A percentile compares a stretch with the other conserved stretches of the same genome.
These are phyloP conservation scores for Heterobasidion occidentale DNA, from an alignment of 1,284 basidiomycete species.

Conservation along the genomic window DNA sequence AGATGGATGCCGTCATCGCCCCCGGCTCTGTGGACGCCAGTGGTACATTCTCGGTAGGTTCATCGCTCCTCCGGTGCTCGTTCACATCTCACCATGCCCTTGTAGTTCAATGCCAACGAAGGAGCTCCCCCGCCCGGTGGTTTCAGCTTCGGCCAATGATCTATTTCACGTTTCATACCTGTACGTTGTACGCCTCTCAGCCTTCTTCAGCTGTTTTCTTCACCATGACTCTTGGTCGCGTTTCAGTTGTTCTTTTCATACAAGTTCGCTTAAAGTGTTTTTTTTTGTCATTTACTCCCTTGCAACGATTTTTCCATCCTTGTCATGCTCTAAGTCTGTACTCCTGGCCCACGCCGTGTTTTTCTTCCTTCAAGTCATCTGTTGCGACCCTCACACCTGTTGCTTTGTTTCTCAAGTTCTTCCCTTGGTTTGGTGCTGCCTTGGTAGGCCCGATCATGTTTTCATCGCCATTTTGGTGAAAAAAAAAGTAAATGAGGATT, in stretches of 20 bases:
- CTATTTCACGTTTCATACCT: constrained; percentile 9
- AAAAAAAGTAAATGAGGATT: neutral
- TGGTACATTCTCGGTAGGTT: constrained; percentile 86
- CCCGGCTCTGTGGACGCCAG: constrained; percentile 81
- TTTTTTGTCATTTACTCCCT: neutral
- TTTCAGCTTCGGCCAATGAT: constrained; percentile 77
- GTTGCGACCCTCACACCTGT: neutral
- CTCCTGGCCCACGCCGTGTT: neutral
- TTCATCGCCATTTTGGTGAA: neutral
- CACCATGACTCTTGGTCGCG: constrained; percentile 6
- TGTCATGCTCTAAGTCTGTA: neutral
- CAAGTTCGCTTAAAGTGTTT: neutral
- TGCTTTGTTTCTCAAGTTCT: neutral
- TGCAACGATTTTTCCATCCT: neutral
- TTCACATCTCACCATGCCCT: constrained; percentile 3
- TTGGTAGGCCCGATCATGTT: neutral
- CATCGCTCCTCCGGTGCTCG: constrained; percentile 5
- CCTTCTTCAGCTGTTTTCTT: constrained; percentile 3
- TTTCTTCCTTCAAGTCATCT: neutral
- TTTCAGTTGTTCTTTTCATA: neutral
- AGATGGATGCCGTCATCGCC: constrained; percentile 72
- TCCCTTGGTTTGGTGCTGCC: neutral
- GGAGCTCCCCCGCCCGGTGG: constrained; percentile 89
- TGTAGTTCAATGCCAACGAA: constrained; percentile 73
- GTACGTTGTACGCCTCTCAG: neutral